Evolutionary conservation across 1,284 basidiomycete species (phyloP).

Genomic region (Megacollybia platyphylla): DNA sequence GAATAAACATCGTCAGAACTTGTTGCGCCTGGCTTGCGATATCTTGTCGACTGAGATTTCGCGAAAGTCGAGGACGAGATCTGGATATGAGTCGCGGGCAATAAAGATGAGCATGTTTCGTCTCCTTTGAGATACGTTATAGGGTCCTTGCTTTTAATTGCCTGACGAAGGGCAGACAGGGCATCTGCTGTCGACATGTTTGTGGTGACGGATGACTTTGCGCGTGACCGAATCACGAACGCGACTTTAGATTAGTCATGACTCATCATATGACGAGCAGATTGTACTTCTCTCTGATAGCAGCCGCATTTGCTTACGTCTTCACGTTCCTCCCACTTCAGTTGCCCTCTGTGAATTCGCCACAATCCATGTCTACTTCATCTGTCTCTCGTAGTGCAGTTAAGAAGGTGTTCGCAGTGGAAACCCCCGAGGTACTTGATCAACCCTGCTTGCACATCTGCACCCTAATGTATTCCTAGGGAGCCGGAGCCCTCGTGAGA

Average conservation of each 20-base stretch:
- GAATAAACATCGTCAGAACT: conserved; percentile 57
- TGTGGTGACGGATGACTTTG: too few species aligned
- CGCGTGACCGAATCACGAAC: too few species aligned
- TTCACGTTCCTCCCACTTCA: too few species aligned
- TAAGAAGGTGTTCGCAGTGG: conserved; percentile 68
- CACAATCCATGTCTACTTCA: conserved; percentile 2
- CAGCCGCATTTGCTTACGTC: too few species aligned
- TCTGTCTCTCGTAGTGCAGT: conserved; percentile 54
- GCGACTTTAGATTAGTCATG: too few species aligned
- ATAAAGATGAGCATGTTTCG: conserved; percentile 32
- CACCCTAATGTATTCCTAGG: conserved; percentile 24
- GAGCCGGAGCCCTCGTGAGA: conserved; percentile 81
- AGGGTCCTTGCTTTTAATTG: conserved; percentile 36
- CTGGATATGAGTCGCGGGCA: conserved; percentile 55
- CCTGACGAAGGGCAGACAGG: conserved; percentile 40
- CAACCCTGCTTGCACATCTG: not conserved
- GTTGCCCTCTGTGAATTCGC: too few species aligned
- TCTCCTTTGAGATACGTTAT: conserved; percentile 39
- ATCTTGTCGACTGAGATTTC: conserved; percentile 66
- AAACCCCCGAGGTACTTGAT: conserved; percentile 61
- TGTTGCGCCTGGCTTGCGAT: conserved; percentile 43
- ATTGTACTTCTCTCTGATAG: too few species aligned
- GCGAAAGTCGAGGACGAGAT: conserved; percentile 36
- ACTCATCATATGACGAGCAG: too few species aligned
- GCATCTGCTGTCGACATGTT: conserved; percentile 21